Evolutionary conservation across 2,329 filamentous ascomycete species (phyloP), one percentile per base, ranked within the genome.

Genomic region (Pseudogymnoascus sp.): DNA sequence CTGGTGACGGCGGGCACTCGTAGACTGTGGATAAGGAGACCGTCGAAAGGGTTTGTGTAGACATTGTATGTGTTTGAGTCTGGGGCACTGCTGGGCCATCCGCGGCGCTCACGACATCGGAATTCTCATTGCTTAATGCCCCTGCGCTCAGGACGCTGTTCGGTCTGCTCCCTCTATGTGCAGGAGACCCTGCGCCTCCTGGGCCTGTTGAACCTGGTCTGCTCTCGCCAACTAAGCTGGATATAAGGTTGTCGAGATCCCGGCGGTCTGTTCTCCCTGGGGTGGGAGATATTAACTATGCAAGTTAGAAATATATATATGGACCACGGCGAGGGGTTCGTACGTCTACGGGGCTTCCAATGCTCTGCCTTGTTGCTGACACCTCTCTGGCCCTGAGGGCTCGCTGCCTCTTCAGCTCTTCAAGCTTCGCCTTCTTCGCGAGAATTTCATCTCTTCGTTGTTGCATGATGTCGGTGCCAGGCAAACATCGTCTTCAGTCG

Each of bases 361-460:
- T 79, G 73, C 86, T 89, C 71, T 87, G 83, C 68, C 91, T 85
- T 68, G 80, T 85, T 65, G 82, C 83, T 64, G 81, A 84, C 69
- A 89, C 86, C 73, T 95, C 90, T 72, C 83, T 89, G 66, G 90
- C 85, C 64, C 92, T 84, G 69, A 93, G 79, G 74, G 95, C 92
- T 69, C 94, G 85, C 78, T 97, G 92, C 65, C 90, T 86, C 79
- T 96, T 97, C 67, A 99, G 83, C 82, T 97, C 94, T 59, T 90
- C 92, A 70, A 99, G 90, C 81, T 94, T 97, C 66, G 92, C 93
- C 80, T 90, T 93, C 79, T 99, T 99, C 69, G 92, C 92, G 70
- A 94, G 80, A 69, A 99, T 96, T 80, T 99, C 94, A 80, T 96
- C 92, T 79, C 91, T 89, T 81, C 92, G 79, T 74, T 86, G 87